phyloP scores from a whole-genome alignment of 202 grass and related monocot species.

The Panicum virgatum region DNA sequence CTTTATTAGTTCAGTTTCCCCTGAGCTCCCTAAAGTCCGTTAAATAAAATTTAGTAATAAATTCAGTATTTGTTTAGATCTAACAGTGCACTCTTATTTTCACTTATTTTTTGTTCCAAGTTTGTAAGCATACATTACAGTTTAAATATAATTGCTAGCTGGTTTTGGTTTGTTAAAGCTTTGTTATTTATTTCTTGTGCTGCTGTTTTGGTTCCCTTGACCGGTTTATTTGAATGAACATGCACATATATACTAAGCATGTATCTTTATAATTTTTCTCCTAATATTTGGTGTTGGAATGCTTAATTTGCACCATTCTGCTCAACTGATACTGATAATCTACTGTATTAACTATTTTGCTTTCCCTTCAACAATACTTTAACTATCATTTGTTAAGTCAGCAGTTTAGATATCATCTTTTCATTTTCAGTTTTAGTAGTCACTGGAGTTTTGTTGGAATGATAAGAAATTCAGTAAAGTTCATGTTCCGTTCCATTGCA shows the following conservation, averaged over 20 bases:
- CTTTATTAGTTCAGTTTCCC: neutral
- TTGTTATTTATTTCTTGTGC: neutral
- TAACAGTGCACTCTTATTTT: neutral
- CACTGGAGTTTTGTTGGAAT: neutral
- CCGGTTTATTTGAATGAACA: neutral
- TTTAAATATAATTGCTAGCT: neutral
- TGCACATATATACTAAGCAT: neutral
- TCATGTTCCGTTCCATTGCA: neutral
- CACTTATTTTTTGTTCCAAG: neutral
- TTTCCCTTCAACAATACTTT: neutral
- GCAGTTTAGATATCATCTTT: neutral
- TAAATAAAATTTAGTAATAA: neutral
- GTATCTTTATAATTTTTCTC: neutral
- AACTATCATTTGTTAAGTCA: neutral
- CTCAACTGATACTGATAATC: neutral
- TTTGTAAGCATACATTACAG: neutral
- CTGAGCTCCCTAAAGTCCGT: neutral
- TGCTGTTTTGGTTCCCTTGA: neutral
- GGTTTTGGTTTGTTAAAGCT: neutral
- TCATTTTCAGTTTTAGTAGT: neutral
- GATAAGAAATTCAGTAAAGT: neutral
- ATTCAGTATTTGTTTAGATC: neutral
- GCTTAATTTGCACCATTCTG: neutral
- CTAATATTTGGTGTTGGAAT: neutral
- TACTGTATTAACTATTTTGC: neutral